Evolutionary conservation across 176 grass and related monocot species (phyloP).

Genomic region (Oryza australiensis): DNA sequence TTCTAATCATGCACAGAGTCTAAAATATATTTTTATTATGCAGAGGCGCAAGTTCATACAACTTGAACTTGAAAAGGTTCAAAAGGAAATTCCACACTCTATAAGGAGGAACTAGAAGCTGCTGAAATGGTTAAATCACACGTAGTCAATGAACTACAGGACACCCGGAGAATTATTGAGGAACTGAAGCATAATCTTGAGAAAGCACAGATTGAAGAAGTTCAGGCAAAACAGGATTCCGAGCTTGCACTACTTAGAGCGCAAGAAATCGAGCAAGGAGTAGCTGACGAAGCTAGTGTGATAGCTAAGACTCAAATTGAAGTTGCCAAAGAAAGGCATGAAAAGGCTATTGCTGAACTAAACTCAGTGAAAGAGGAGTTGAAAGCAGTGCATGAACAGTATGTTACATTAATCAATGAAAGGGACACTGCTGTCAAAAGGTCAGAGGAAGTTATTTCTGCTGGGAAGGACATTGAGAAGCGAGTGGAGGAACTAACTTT

Average conservation of each 20-base stretch:
- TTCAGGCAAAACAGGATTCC: constrained; percentile 81
- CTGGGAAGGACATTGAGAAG: constrained; percentile 61
- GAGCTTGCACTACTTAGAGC: constrained; percentile 76
- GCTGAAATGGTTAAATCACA: constrained; percentile 65
- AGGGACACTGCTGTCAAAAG: constrained; percentile 62
- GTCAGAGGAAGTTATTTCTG: constrained; percentile 58
- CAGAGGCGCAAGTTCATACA: constrained; percentile 73
- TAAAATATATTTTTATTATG: constrained; percentile 20
- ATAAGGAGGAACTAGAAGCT: constrained; percentile 63
- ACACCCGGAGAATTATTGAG: constrained; percentile 67
- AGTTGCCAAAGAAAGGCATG: constrained; percentile 63
- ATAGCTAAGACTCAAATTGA: constrained; percentile 67
- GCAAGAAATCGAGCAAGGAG: constrained; percentile 77
- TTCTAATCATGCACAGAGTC: constrained; percentile 6
- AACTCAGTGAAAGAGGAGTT: constrained; percentile 54
- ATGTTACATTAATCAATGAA: constrained; percentile 56
- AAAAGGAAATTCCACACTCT: constrained; percentile 60
- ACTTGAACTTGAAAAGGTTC: constrained; percentile 71
- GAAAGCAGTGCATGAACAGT: constrained; percentile 51
- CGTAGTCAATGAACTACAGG: constrained; percentile 58
- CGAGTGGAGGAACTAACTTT: constrained; percentile 72
- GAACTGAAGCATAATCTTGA: constrained; percentile 85
- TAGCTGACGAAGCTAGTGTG: constrained; percentile 71
- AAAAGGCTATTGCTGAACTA: constrained; percentile 63
- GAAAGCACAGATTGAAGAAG: constrained; percentile 80